phyloP scores from a whole-genome alignment of 1,284 basidiomycete species.

The Ganoderma lingzhi region DNA sequence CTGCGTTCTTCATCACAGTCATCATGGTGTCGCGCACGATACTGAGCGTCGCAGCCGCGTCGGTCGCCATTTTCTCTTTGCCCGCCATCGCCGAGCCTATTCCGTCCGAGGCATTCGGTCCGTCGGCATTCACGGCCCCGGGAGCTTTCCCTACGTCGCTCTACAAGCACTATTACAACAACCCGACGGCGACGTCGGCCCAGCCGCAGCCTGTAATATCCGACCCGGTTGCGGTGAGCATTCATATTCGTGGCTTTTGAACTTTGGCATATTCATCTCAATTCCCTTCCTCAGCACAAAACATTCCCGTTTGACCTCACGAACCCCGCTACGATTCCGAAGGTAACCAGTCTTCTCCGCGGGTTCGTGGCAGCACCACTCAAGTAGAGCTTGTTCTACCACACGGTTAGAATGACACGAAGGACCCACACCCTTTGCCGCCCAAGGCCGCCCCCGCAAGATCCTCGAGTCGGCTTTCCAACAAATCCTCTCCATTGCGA shows the following conservation, averaged over 20 bases:
- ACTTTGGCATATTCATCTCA: not conserved
- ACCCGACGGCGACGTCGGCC: conserved; percentile 70
- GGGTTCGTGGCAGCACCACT: not conserved
- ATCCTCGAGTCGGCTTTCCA: conserved; percentile 59
- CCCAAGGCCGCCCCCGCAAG: conserved; percentile 52
- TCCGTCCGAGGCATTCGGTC: conserved; percentile 38
- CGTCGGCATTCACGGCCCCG: conserved; percentile 63
- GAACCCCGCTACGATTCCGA: conserved; percentile 62
- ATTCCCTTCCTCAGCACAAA: conserved; percentile 50
- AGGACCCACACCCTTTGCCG: conserved; percentile 73
- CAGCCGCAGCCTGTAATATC: conserved; percentile 78
- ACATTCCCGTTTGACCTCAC: conserved; percentile 67
- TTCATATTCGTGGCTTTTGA: not conserved
- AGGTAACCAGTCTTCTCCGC: conserved; percentile 38
- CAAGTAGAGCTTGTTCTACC: not conserved
- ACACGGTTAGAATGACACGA: conserved; percentile 56
- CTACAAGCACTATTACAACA: conserved; percentile 73
- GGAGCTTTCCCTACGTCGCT: conserved; percentile 72
- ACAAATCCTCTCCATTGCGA: conserved; percentile 62
- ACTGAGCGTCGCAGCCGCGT: conserved; percentile 21
- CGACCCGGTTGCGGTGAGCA: conserved; percentile 66
- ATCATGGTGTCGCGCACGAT: conserved; percentile 27
- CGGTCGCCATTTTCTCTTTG: conserved; percentile 23
- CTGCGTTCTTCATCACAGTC: conserved; percentile 16
- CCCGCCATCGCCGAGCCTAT: conserved; percentile 21